phyloP scores from a whole-genome alignment of 768 basidiomycete species.

The Suillus alpinus region DNA sequence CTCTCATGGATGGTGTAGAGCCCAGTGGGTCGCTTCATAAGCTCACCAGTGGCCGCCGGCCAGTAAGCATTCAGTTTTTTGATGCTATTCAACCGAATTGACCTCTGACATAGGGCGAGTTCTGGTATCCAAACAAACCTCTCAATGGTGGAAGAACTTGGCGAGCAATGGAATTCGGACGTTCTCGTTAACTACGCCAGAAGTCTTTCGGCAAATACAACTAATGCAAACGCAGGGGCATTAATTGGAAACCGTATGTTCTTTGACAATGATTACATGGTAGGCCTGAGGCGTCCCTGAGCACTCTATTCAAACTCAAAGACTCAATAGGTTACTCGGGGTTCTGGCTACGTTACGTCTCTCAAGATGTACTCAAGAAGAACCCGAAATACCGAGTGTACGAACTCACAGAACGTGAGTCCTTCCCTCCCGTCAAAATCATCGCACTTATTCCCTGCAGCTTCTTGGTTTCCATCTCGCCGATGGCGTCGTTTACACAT shows the following conservation, averaged over 20 bases:
- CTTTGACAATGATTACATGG: constrained; percentile 69
- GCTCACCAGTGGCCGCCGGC: constrained; percentile 52
- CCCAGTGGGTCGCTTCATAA: constrained; percentile 61
- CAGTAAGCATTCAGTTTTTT: constrained; percentile 33
- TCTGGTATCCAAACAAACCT: constrained; percentile 56
- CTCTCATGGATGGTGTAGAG: constrained; percentile 40
- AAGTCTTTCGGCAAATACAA: constrained; percentile 33
- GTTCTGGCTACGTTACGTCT: constrained; percentile 54
- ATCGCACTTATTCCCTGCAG: constrained; percentile 23
- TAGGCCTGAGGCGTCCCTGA: constrained; percentile 19
- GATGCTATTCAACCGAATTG: not conserved
- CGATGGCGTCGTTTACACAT: constrained; percentile 63
- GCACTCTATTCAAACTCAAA: not conserved
- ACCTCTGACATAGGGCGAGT: constrained; percentile 43
- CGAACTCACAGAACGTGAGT: constrained; percentile 58
- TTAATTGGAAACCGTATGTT: constrained; percentile 64
- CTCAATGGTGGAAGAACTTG: constrained; percentile 47
- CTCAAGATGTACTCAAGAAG: constrained; percentile 62
- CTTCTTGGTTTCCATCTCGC: constrained; percentile 69
- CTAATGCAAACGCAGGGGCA: constrained; percentile 53
- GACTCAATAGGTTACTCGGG: constrained; percentile 56
- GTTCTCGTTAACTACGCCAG: constrained; percentile 37
- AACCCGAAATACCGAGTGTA: constrained; percentile 61
- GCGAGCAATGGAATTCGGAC: constrained; percentile 48
- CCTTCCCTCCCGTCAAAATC: not conserved